These are phyloP conservation scores for Penicillium sp. DNA, from an alignment of 2,329 filamentous ascomycete genomes.

Conservation along the genomic window DNA sequence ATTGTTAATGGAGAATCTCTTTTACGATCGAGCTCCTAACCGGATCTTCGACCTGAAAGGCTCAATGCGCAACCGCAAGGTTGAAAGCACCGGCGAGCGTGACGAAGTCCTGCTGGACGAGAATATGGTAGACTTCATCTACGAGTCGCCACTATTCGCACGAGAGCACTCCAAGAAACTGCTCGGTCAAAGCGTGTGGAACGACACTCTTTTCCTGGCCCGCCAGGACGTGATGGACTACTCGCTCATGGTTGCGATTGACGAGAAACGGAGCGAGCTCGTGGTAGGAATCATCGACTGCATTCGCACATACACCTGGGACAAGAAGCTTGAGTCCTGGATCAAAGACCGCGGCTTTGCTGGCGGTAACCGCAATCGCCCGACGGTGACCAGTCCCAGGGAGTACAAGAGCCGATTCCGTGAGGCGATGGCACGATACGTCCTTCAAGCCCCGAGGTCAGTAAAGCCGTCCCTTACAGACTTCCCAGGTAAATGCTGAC, in stretches of 20 bases:
- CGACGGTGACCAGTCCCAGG: conserved; percentile 93
- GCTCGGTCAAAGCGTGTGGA: conserved; percentile 87
- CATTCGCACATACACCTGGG: conserved; percentile 97
- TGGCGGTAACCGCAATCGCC: conserved; percentile 72
- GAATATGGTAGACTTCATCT: conserved; percentile 99
- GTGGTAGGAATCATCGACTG: conserved; percentile 98
- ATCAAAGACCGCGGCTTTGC: conserved; percentile 94
- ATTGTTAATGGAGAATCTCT: conserved; percentile 94
- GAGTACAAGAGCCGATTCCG: conserved; percentile 96
- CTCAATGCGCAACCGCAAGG: conserved; percentile 97
- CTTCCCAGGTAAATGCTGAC: conserved; percentile 3
- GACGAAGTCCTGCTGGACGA: conserved; percentile 96
- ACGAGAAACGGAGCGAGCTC: conserved; percentile 81
- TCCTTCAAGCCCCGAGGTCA: conserved; percentile 49
- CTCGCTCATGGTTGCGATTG: conserved; percentile 95
- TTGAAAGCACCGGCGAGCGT: conserved; percentile 89
- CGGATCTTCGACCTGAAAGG: conserved; percentile 95
- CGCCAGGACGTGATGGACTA: conserved; percentile 99
- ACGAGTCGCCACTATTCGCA: conserved; percentile 90
- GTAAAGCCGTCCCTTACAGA: conserved; percentile 4
- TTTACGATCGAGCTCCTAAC: conserved; percentile 87
- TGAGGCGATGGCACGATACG: conserved; percentile 90
- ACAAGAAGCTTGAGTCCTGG: conserved; percentile 99
- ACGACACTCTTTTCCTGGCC: conserved; percentile 91
- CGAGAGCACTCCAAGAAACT: conserved; percentile 95